A percentile compares a stretch with the other conserved stretches of the same genome.
phyloP scores from a whole-genome alignment of 257 asterid species.

The Leonotis leonurus region DNA sequence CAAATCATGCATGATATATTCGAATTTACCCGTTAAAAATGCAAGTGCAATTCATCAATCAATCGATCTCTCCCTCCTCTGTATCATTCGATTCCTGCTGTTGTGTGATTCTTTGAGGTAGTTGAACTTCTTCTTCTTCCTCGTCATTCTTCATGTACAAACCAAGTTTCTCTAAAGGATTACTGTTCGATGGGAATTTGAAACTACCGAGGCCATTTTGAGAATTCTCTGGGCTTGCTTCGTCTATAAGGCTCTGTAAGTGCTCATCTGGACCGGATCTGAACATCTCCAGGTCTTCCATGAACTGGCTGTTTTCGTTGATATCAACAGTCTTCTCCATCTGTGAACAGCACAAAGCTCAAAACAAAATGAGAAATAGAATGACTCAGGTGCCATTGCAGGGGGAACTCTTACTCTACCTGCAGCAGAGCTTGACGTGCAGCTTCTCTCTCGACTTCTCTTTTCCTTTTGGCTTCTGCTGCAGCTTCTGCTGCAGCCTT shows the following conservation, averaged over 20 bases:
- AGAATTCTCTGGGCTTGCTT: constrained; percentile 49
- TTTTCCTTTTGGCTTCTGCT: constrained; percentile 51
- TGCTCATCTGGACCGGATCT: constrained; percentile 54
- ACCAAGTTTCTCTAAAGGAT: constrained; percentile 72
- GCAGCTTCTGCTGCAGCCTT: constrained; percentile 66
- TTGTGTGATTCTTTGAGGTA: constrained; percentile 25
- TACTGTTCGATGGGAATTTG: constrained; percentile 47
- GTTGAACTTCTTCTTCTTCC: constrained; percentile 54
- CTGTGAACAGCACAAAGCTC: constrained; percentile 23
- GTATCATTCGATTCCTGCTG: constrained; percentile 33
- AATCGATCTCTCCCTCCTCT: constrained; percentile 44
- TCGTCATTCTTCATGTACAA: constrained; percentile 65
- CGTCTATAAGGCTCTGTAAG: constrained; percentile 41
- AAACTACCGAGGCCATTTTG: constrained; percentile 51
- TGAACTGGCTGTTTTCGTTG: constrained; percentile 53
- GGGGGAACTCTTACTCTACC: constrained; percentile 30
- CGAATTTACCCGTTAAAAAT: not conserved
- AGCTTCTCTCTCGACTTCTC: constrained; percentile 82
- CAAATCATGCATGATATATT: not conserved
- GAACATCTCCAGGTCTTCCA: constrained; percentile 65
- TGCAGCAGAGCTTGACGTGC: constrained; percentile 75
- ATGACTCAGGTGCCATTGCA: not conserved
- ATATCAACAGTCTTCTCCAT: constrained; percentile 83
- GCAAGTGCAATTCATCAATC: constrained; percentile 8
- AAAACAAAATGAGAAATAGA: not conserved